These are phyloP conservation scores for Eucalyptus lansdowneana DNA, from an alignment of 345 rosid genomes.

Conservation along the genomic window DNA sequence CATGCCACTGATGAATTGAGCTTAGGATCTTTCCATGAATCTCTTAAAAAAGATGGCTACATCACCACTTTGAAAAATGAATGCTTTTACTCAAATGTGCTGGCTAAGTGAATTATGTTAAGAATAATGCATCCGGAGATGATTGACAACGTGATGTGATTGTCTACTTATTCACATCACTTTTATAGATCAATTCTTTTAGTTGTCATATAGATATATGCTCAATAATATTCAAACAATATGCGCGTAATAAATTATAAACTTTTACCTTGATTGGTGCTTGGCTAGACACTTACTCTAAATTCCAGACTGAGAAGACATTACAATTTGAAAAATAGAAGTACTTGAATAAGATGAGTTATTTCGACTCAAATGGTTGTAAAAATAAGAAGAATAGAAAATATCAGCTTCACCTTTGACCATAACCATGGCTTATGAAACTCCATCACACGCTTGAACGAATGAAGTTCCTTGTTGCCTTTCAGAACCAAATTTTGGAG, in stretches of 20 bases:
- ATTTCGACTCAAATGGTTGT: neutral
- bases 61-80: too few relatives aligned
- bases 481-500: neutral
- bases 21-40: neutral
- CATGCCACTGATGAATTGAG: neutral
- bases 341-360: neutral
- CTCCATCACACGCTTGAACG: neutral
- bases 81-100: neutral
- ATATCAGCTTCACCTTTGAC: neutral
- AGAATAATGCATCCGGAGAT: neutral
- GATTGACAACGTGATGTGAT: neutral
- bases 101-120: accelerated
- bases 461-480: neutral
- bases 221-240: accelerated
- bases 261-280: neutral
- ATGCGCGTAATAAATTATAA: neutral
- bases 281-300: neutral
- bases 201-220: neutral
- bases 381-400: neutral
- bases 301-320: accelerated
- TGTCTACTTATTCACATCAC: neutral
- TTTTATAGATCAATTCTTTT: neutral
- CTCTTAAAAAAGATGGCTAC: neutral
- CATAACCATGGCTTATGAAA: neutral
- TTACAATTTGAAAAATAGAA: accelerated